phyloP scores from a whole-genome alignment of 768 basidiomycete genomes.

The Boletus rubropictus region DNA sequence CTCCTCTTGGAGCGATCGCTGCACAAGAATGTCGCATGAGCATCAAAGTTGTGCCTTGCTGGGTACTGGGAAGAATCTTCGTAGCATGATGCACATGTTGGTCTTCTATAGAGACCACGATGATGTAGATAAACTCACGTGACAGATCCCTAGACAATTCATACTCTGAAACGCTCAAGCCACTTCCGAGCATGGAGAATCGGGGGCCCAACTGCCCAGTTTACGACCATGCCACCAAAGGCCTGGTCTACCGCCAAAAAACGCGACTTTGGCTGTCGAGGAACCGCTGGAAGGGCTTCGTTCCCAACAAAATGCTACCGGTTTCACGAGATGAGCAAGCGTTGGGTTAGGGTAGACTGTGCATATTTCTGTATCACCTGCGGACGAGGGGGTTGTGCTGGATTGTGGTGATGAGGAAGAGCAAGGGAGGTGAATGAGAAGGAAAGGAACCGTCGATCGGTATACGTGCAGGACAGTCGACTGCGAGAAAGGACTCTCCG shows the following conservation, averaged over 20 bases:
- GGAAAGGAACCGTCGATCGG: constrained; percentile 71
- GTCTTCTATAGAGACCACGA: background rate
- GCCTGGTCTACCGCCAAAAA: constrained; percentile 30
- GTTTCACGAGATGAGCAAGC: constrained; percentile 15
- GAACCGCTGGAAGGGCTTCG: constrained; percentile 1
- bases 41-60: background rate
- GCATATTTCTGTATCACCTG: background rate
- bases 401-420: background rate
- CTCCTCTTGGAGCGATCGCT: background rate
- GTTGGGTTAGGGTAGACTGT: constrained; percentile 22
- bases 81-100: background rate
- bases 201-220: constrained; percentile 19
- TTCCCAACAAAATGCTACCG: constrained; percentile 23
- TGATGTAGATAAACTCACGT: background rate
- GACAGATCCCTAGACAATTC: background rate
- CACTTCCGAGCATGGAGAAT: background rate
- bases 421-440: constrained; percentile 72
- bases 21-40: background rate
- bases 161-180: background rate
- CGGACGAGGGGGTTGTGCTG: background rate
- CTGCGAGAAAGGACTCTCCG: constrained; percentile 75
- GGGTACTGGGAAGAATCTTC: background rate
- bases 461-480: constrained; percentile 63
- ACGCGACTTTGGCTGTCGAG: background rate
- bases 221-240: constrained; percentile 36